These are phyloP conservation scores for Apophysomyces trapeziformis DNA, from an alignment of 371 early-diverging fungal genomes.

Conservation along the genomic window DNA sequence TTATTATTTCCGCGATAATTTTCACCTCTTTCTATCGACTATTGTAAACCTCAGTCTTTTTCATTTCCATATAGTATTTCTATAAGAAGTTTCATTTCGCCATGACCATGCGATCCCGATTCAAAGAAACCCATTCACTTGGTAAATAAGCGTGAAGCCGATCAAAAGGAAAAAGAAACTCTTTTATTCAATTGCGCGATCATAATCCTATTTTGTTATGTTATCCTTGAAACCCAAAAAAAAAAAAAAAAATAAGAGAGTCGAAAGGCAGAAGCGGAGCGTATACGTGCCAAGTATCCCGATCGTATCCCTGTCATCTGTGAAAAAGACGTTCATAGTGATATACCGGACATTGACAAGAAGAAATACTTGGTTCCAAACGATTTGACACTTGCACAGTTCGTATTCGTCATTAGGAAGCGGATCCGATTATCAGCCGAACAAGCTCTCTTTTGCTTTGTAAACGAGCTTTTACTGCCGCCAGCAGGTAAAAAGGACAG, in stretches of 20 bases:
- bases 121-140: slow-evolving; percentile 96
- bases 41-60: too few relatives aligned
- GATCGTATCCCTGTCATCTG: slow-evolving; percentile 96
- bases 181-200: too few relatives aligned
- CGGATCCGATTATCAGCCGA: slow-evolving; percentile 93
- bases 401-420: slow-evolving; percentile 95
- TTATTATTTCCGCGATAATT: too few relatives aligned
- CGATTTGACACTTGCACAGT: slow-evolving; percentile 97
- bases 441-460: slow-evolving; percentile 98
- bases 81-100: slow-evolving; percentile 5
- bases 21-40: too few relatives aligned
- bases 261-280: slow-evolving; percentile 94
- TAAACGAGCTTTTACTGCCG: slow-evolving; percentile 94
- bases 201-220: too few relatives aligned
- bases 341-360: slow-evolving; percentile 96
- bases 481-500: slow-evolving; percentile 58
- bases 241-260: slow-evolving; percentile 67
- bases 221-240: background rate
- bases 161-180: too few relatives aligned
- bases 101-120: slow-evolving; percentile 82
- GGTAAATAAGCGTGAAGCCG: slow-evolving; percentile 58
- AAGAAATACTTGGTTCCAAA: slow-evolving; percentile 98
- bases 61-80: too few relatives aligned
- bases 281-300: slow-evolving; percentile 96
- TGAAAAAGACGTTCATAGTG: slow-evolving; percentile 96